phyloP scores from a whole-genome alignment of 257 asterid genomes.

The Solanum acaule region DNA sequence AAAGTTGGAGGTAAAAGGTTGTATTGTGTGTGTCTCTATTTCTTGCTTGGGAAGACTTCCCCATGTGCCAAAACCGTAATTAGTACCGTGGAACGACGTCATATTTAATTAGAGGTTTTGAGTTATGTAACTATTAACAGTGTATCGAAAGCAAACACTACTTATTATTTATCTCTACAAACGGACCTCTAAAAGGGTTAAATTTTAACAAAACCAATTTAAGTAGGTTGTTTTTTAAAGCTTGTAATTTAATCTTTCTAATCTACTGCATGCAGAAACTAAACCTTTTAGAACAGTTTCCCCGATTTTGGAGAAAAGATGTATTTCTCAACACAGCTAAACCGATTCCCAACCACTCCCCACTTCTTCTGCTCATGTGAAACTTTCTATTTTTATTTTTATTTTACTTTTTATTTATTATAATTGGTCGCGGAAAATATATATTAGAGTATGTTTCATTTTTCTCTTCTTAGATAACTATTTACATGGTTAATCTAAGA shows the following conservation, averaged over 20 bases:
- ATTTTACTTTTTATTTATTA: not conserved
- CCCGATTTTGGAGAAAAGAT: not conserved
- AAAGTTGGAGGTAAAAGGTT: not conserved
- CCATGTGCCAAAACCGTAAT: not conserved
- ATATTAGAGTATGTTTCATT: no score
- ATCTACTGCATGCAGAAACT: not conserved
- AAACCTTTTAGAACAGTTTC: not conserved
- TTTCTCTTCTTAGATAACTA: not conserved
- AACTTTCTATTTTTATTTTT: not conserved
- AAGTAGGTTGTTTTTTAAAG: not conserved
- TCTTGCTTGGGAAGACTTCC: not conserved
- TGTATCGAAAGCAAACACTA: not conserved
- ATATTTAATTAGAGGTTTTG: not conserved
- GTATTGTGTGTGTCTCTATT: not conserved
- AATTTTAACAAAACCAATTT: not conserved
- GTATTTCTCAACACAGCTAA: constrained; percentile 20
- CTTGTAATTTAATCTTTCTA: not conserved
- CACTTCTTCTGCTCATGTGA: not conserved
- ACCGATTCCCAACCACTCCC: constrained; percentile 19
- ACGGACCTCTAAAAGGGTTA: not conserved
- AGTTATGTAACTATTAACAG: not conserved
- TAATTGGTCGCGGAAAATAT: not conserved
- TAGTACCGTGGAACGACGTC: not conserved
- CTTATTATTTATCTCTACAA: not conserved
- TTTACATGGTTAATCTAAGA: not conserved